Percentiles rank a stretch among this genome's conserved stretches.
Evolutionary conservation across 2,329 filamentous ascomycete genomes (phyloP).

Genomic region (Myriangium duriaei): DNA sequence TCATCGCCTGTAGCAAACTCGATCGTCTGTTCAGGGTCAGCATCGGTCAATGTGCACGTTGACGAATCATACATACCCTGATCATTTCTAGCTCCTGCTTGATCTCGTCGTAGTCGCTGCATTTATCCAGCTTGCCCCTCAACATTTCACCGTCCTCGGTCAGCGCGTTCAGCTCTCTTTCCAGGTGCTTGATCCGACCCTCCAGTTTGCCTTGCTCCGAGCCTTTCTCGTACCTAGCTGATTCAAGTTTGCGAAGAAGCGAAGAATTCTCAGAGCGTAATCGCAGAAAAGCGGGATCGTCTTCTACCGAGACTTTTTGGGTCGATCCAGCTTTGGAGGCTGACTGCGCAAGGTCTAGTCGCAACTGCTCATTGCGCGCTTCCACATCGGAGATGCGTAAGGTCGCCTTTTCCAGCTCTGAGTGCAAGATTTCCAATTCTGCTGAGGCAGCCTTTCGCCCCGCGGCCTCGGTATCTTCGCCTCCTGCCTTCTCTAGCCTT

Average conservation of each 20-base stretch:
- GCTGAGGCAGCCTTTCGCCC: constrained; percentile 60
- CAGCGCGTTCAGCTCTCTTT: constrained; percentile 62
- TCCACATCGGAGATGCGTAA: constrained; percentile 80
- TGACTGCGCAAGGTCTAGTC: constrained; percentile 79
- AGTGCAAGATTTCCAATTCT: constrained; percentile 84
- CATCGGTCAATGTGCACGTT: constrained; percentile 11
- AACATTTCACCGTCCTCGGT: constrained; percentile 71
- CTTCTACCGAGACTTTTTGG: constrained; percentile 57
- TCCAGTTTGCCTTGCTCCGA: constrained; percentile 66
- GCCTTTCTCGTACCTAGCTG: constrained; percentile 71
- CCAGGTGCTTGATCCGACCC: constrained; percentile 60
- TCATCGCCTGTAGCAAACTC: constrained; percentile 82
- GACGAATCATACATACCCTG: constrained; percentile 40
- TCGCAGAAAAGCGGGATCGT: constrained; percentile 79
- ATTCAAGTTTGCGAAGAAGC: constrained; percentile 76
- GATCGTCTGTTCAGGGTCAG: constrained; percentile 49
- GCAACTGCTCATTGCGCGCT: constrained; percentile 83
- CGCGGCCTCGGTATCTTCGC: constrained; percentile 42
- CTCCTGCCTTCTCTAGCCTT: constrained; percentile 62
- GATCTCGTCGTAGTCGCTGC: constrained; percentile 89
- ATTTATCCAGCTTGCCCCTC: constrained; percentile 71
- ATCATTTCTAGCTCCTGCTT: constrained; percentile 93
- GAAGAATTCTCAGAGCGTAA: constrained; percentile 89
- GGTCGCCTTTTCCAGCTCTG: constrained; percentile 83
- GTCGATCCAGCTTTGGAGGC: constrained; percentile 56